Conservation (phyloP, 495 filamentous ascomycete genomes). For the Annulohypoxylon stygium region DNA sequence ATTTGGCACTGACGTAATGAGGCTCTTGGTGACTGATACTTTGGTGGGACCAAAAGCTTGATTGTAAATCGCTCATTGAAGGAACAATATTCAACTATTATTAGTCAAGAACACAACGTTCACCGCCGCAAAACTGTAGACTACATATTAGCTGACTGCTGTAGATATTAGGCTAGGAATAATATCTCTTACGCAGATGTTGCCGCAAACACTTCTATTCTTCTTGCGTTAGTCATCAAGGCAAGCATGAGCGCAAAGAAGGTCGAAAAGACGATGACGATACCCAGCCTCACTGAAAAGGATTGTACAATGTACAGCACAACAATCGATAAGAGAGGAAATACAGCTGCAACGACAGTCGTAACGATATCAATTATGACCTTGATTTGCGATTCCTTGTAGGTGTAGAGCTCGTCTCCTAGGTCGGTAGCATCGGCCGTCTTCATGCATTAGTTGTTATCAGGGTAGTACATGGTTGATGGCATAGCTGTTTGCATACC, state of each 20-base stretch:
- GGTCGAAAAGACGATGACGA: too few relatives aligned
- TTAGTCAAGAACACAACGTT: too few relatives aligned
- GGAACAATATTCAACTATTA: too few relatives aligned
- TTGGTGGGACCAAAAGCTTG: constrained; percentile 10
- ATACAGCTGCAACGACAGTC: not conserved
- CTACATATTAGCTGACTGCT: not conserved
- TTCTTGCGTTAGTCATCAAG: too few relatives aligned
- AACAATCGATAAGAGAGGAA: too few relatives aligned
- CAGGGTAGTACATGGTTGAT: not conserved
- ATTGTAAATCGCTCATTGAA: not conserved
- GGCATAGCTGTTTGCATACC: not conserved
- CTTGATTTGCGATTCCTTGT: constrained; percentile 1
- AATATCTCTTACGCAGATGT: too few relatives aligned
- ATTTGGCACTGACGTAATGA: not conserved
- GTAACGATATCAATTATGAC: constrained; percentile 12
- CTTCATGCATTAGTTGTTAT: not conserved
- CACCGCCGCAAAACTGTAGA: too few relatives aligned
- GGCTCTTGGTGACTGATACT: not conserved
- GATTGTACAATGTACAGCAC: too few relatives aligned
- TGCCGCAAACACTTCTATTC: too few relatives aligned
- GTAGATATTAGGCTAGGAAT: too few relatives aligned
- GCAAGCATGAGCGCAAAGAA: too few relatives aligned
- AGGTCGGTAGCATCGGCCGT: constrained; percentile 12
- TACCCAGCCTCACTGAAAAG: too few relatives aligned
- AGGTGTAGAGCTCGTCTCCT: constrained; percentile 20